Evolutionary conservation across 2,329 filamentous ascomycete species (phyloP).

Genomic region (Nannizziopsis arthrosporioides): DNA sequence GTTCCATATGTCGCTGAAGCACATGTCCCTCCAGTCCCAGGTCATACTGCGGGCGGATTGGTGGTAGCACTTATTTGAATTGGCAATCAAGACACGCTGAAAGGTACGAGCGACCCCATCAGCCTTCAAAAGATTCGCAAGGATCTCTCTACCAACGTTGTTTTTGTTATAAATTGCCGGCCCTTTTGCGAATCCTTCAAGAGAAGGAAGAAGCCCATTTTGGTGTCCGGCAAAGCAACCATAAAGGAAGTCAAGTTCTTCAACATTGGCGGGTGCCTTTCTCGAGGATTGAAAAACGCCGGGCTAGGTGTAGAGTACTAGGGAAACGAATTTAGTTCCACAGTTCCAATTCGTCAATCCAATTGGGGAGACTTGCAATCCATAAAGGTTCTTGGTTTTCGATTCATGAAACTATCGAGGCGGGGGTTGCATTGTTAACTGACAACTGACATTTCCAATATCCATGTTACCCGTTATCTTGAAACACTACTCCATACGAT

Average conservation of each 20-base stretch:
- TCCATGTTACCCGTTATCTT: too few relatives aligned
- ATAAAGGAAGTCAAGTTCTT: conserved; percentile 8
- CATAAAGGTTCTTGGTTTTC: too few relatives aligned
- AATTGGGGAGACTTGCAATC: conserved; percentile 2
- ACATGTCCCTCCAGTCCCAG: conserved; percentile 12
- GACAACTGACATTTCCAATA: too few relatives aligned
- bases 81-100: background rate
- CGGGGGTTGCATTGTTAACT: too few relatives aligned
- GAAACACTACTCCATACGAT: too few relatives aligned
- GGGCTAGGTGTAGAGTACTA: conserved; percentile 5
- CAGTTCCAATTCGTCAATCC: background rate
- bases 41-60: conserved; percentile 5
- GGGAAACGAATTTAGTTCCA: background rate
- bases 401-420: too few relatives aligned
- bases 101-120: background rate
- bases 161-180: conserved; percentile 10
- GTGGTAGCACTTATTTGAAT: conserved; percentile 11
- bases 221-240: conserved; percentile 3
- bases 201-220: conserved; percentile 8
- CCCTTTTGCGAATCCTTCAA: conserved; percentile 11
- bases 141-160: conserved; percentile 6
- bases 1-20: conserved; percentile 17
- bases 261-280: conserved; percentile 3
- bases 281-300: background rate
- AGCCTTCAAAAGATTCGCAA: conserved; percentile 10